A percentile compares a stretch with the other conserved stretches of the same genome.
These are phyloP conservation scores for Penicillium sp. DNA, from an alignment of 2,329 filamentous ascomycete species.

Conservation along the genomic window DNA sequence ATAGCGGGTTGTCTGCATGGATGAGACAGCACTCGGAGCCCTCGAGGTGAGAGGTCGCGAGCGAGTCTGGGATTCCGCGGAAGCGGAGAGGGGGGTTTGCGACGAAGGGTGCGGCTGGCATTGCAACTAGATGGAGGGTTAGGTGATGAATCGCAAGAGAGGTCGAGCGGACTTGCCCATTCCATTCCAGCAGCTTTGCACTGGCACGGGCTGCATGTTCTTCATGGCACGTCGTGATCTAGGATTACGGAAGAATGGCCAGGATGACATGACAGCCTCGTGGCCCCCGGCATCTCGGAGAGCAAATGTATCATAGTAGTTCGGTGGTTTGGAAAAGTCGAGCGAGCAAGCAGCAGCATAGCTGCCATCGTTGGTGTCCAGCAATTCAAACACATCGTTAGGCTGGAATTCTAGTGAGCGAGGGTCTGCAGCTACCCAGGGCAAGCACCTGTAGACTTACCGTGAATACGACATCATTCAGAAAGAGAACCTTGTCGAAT, in stretches of 20 bases:
- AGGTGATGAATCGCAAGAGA: slow-evolving; percentile 12
- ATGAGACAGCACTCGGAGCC: slow-evolving; percentile 74
- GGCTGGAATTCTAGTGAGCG: slow-evolving; percentile 34
- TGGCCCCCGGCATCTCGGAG: slow-evolving; percentile 65
- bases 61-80: slow-evolving; percentile 61
- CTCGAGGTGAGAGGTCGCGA: slow-evolving; percentile 58
- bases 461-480: slow-evolving; percentile 50
- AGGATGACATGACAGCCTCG: slow-evolving; percentile 62
- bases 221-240: slow-evolving; percentile 56
- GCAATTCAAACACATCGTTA: slow-evolving; percentile 53
- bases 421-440: not conserved
- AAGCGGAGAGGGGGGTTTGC: slow-evolving; percentile 52
- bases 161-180: slow-evolving; percentile 43
- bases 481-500: slow-evolving; percentile 60
- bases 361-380: slow-evolving; percentile 56
- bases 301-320: slow-evolving; percentile 73
- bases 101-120: slow-evolving; percentile 24
- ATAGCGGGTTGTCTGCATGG: slow-evolving; percentile 39
- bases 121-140: slow-evolving; percentile 21
- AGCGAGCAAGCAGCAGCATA: slow-evolving; percentile 70
- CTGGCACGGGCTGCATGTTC: slow-evolving; percentile 53
- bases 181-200: slow-evolving; percentile 68
- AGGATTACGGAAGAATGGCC: slow-evolving; percentile 58
- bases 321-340: slow-evolving; percentile 65
- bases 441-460: slow-evolving; percentile 23